phyloP scores from a whole-genome alignment of 148 eudicot genomes.

The Rhododendron ovatum region DNA sequence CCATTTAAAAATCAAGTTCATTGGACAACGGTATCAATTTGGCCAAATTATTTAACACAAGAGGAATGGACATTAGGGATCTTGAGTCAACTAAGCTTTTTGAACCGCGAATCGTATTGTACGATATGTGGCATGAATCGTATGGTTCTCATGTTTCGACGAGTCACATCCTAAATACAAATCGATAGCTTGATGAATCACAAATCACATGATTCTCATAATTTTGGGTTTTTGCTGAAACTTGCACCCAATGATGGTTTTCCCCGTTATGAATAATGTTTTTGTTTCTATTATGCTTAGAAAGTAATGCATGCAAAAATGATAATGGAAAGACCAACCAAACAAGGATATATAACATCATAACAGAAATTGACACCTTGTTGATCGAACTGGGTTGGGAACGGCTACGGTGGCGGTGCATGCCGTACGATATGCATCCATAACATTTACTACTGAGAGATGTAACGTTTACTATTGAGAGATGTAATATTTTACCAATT shows the following conservation, averaged over 20 bases:
- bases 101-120: not conserved
- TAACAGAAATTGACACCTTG: too few species aligned
- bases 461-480: too few species aligned
- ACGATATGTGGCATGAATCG: not conserved
- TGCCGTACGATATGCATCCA: too few species aligned
- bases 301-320: not conserved
- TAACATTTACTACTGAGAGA: too few species aligned
- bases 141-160: not conserved
- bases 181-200: not conserved
- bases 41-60: too few species aligned
- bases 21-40: too few species aligned
- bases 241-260: not conserved
- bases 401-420: too few species aligned
- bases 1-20: not conserved
- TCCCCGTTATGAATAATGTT: not conserved
- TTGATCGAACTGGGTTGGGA: too few species aligned
- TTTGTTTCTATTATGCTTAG: not conserved
- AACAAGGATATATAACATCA: too few species aligned
- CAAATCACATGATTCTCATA: not conserved
- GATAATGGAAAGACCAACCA: not conserved
- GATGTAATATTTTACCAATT: too few species aligned
- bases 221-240: not conserved
- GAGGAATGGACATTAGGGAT: not conserved
- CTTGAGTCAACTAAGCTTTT: not conserved
- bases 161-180: not conserved